Percentiles rank a stretch among this genome's conserved stretches.
phyloP scores from a whole-genome alignment of 1,284 basidiomycete genomes.

The Papiliotrema nemorosa region DNA sequence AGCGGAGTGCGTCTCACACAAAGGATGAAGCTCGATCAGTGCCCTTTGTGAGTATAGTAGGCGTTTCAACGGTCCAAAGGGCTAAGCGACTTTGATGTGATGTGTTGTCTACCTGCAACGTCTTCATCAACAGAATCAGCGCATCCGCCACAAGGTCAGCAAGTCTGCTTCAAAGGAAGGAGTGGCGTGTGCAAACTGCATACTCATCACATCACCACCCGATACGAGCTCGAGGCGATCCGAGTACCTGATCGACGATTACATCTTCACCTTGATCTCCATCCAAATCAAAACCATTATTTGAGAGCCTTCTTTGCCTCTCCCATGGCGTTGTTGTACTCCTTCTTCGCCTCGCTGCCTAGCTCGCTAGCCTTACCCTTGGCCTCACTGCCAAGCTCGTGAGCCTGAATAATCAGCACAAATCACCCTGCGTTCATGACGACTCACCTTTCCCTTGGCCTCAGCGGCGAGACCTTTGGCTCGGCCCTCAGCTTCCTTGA shows the following conservation, averaged over 20 bases:
- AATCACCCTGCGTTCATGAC: too few relatives aligned
- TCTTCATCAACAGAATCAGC: too few relatives aligned
- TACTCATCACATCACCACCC: too few relatives aligned
- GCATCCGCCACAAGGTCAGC: too few relatives aligned
- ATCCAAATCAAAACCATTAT: background rate
- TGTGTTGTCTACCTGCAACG: too few relatives aligned
- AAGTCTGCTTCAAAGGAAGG: too few relatives aligned
- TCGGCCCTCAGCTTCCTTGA: background rate
- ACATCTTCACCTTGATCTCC: background rate
- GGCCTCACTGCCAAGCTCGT: background rate
- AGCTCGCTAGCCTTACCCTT: background rate
- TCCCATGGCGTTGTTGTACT: background rate
- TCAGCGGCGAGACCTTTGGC: background rate
- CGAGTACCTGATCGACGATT: background rate
- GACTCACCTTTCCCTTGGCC: slow-evolving; percentile 4
- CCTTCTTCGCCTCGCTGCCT: background rate
- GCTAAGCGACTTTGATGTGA: too few relatives aligned
- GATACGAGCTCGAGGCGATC: background rate
- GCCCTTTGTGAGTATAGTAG: too few relatives aligned
- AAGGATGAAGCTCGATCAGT: too few relatives aligned
- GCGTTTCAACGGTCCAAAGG: too few relatives aligned
- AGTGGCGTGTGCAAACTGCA: too few relatives aligned
- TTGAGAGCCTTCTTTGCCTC: slow-evolving; percentile 1
- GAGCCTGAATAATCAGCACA: background rate
- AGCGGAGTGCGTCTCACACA: too few relatives aligned